These are phyloP conservation scores for Taiozyma sp. DNA, from an alignment of 1,139 yeast species.

Conservation along the genomic window DNA sequence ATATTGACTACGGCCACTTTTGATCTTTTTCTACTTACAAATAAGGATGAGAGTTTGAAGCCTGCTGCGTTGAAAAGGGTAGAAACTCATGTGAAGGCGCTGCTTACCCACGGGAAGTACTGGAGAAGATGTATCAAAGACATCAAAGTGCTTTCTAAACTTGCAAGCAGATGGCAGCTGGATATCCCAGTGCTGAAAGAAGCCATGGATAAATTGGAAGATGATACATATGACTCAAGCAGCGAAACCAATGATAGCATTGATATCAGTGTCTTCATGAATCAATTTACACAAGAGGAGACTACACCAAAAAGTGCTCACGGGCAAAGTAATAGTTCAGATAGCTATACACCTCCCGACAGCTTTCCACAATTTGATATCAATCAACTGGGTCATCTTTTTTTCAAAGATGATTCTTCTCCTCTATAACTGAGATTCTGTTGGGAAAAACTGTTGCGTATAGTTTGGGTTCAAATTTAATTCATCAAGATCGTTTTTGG, in stretches of 20 bases:
- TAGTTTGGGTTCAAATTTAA: background rate
- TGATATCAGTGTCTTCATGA: conserved; percentile 1
- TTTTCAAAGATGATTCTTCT: background rate
- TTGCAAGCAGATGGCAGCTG: conserved; percentile 24
- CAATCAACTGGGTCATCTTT: background rate
- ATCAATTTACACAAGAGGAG: background rate
- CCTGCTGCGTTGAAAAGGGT: conserved; percentile 16
- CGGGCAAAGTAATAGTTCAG: background rate
- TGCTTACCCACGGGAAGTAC: conserved; percentile 17
- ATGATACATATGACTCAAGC: background rate
- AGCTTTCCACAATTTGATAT: background rate
- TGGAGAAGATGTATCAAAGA: conserved; percentile 27
- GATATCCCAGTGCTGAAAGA: conserved; percentile 9
- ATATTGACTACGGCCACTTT: conserved; percentile 27
- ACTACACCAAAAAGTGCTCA: background rate
- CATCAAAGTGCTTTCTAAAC: conserved; percentile 18
- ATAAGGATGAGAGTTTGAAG: conserved; percentile 18
- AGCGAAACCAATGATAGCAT: background rate
- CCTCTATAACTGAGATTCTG: background rate
- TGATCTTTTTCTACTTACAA: conserved; percentile 25
- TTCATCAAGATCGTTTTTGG: background rate
- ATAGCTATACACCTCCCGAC: background rate
- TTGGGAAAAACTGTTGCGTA: background rate
- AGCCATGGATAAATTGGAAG: background rate
- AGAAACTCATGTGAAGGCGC: conserved; percentile 17